Evolutionary conservation across 208 protist species (phyloP).

Genomic region (Wallacemonas collosoma): DNA sequence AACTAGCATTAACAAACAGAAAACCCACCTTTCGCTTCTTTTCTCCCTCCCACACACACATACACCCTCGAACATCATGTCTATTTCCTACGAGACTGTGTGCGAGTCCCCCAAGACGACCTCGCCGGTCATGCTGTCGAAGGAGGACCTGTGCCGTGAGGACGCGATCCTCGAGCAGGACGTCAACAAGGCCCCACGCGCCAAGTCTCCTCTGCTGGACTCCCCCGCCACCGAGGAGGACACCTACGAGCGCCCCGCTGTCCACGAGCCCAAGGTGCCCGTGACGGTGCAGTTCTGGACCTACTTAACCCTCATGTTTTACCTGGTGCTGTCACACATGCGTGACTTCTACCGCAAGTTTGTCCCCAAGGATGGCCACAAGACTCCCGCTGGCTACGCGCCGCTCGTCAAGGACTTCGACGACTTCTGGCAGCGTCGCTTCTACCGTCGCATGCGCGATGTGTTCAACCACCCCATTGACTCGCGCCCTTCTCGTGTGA

Average conservation of each 20-base stretch:
- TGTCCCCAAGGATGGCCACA: constrained; percentile 32
- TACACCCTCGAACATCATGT: constrained; percentile 13
- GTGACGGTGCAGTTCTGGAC: constrained; percentile 44
- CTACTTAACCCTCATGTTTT: constrained; percentile 64
- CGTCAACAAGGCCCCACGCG: constrained; percentile 11
- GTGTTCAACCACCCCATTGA: constrained; percentile 93
- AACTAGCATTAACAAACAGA: too few species aligned
- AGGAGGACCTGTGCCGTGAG: constrained; percentile 9
- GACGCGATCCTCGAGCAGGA: constrained; percentile 26
- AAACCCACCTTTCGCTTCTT: background rate
- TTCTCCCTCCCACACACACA: background rate
- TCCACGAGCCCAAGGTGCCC: constrained; percentile 31
- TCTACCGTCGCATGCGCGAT: constrained; percentile 93
- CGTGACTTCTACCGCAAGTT: constrained; percentile 61
- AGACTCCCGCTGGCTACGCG: constrained; percentile 85
- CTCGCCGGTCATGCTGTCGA: constrained; percentile 1
- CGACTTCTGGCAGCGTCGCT: constrained; percentile 92
- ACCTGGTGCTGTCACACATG: constrained; percentile 50
- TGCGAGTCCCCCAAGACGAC: background rate
- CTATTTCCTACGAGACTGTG: constrained; percentile 16
- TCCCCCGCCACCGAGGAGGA: constrained; percentile 25
- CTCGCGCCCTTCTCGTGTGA: constrained; percentile 89
- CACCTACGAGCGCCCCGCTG: constrained; percentile 3
- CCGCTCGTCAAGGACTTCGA: constrained; percentile 96
- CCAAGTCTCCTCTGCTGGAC: constrained; percentile 20